Evolutionary conservation across 2,329 filamentous ascomycete genomes (phyloP).

Genomic region (Pseudogymnoascus sp.): DNA sequence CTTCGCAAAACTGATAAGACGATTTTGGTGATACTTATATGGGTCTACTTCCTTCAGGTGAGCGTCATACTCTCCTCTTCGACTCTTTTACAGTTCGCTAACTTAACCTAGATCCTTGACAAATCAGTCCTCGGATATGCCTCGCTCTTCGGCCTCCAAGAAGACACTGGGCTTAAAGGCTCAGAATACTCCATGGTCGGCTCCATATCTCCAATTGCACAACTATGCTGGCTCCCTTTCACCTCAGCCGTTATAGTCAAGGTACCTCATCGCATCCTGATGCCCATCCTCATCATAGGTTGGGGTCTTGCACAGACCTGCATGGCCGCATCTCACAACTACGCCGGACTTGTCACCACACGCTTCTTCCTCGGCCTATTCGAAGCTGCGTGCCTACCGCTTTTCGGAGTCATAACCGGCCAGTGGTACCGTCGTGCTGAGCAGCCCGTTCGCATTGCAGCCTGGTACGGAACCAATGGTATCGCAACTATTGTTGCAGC

Average conservation of each 20-base stretch:
- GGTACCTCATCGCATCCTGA: slow-evolving; percentile 50
- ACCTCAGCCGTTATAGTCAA: slow-evolving; percentile 53
- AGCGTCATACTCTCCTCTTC: not conserved
- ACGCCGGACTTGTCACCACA: slow-evolving; percentile 65
- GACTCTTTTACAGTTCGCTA: too few species aligned
- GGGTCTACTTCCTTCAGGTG: slow-evolving; percentile 38
- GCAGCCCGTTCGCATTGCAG: slow-evolving; percentile 31
- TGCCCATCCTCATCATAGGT: slow-evolving; percentile 41
- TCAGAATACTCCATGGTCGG: slow-evolving; percentile 46
- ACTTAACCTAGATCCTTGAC: slow-evolving; percentile 34
- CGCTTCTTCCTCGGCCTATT: slow-evolving; percentile 78
- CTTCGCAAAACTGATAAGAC: slow-evolving; percentile 9
- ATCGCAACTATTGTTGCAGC: slow-evolving; percentile 26
- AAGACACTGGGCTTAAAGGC: slow-evolving; percentile 45
- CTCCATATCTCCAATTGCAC: slow-evolving; percentile 50
- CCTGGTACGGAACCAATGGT: slow-evolving; percentile 29
- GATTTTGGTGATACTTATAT: slow-evolving; percentile 30
- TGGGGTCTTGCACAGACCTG: slow-evolving; percentile 41
- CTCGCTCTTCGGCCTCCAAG: slow-evolving; percentile 49
- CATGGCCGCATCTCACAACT: slow-evolving; percentile 48
- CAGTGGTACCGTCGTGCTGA: slow-evolving; percentile 33
- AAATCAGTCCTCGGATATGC: slow-evolving; percentile 48
- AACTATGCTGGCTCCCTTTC: slow-evolving; percentile 53
- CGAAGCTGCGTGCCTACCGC: slow-evolving; percentile 48
- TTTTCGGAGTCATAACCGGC: slow-evolving; percentile 32